phyloP scores from a whole-genome alignment of 169 alveolate genomes.

The Plasmodium malariae region DNA sequence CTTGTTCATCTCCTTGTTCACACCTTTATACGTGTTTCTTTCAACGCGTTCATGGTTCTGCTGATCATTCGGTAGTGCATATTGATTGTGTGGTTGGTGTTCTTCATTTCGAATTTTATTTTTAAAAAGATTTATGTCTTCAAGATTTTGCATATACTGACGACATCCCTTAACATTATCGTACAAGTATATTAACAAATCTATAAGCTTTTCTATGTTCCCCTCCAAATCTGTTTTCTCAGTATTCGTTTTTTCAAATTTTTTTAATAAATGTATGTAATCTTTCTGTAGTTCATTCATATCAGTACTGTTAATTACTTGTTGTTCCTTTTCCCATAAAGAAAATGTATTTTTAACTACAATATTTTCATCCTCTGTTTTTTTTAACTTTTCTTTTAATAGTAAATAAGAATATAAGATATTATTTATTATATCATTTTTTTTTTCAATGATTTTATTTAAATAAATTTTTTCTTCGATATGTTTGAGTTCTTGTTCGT shows the following conservation, averaged over 20 bases:
- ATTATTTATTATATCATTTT: constrained; percentile 68
- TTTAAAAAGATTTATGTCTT: constrained; percentile 29
- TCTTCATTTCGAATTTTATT: background rate
- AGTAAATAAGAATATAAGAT: constrained; percentile 37
- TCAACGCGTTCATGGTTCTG: background rate
- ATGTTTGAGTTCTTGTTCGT: constrained; percentile 28
- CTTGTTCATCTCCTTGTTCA: background rate
- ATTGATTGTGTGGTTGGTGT: background rate
- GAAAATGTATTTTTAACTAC: background rate
- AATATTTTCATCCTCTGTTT: constrained; percentile 23
- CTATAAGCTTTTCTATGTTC: constrained; percentile 37
- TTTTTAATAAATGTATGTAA: constrained; percentile 8
- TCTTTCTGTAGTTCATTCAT: constrained; percentile 12
- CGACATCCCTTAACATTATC: constrained; percentile 55
- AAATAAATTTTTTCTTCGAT: constrained; percentile 57
- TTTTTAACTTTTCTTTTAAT: constrained; percentile 36
- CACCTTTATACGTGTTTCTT: background rate
- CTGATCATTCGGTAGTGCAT: background rate
- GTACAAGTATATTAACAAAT: constrained; percentile 58
- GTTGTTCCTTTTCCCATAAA: constrained; percentile 35
- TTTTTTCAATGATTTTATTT: constrained; percentile 68
- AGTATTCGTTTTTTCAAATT: constrained; percentile 4
- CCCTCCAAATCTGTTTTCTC: constrained; percentile 18
- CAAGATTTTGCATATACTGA: constrained; percentile 52
- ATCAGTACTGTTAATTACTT: background rate